phyloP scores from a whole-genome alignment of 169 alveolate genomes.

The Cystoisospora suis region DNA sequence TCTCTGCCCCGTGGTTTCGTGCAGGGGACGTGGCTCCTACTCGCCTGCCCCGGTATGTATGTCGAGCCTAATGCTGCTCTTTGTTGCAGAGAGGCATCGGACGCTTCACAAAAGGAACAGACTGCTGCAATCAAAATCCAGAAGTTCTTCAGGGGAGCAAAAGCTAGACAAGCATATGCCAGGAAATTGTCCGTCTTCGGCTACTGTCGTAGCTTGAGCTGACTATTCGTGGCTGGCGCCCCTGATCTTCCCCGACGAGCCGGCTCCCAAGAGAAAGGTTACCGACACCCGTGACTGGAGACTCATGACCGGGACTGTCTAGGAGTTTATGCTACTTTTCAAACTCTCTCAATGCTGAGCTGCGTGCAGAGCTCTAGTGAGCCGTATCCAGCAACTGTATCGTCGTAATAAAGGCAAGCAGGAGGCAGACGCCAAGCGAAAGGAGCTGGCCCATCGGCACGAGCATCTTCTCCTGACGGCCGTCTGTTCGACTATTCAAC shows the following conservation, averaged over 20 bases:
- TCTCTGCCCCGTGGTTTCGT: no score
- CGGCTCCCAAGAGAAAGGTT: no score
- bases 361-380: neutral
- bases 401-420: neutral
- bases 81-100: slow-evolving; percentile 8
- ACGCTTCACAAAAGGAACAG: neutral
- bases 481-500: slow-evolving; percentile 16
- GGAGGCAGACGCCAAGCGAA: neutral
- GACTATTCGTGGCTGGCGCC: no score
- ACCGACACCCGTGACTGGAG: no score
- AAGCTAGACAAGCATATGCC: neutral
- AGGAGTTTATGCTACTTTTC: no score
- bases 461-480: neutral
- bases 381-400: neutral
- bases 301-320: no score
- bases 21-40: no score
- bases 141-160: slow-evolving; percentile 5
- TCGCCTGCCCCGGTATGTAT: no score
- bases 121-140: slow-evolving; percentile 11
- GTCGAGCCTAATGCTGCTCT: no score
- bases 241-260: no score
- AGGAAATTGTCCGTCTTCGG: neutral
- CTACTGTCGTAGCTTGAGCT: no score
- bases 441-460: neutral
- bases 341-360: neutral